phyloP scores from a whole-genome alignment of 2,329 filamentous ascomycete species.

The Akanthomyces lecanii region DNA sequence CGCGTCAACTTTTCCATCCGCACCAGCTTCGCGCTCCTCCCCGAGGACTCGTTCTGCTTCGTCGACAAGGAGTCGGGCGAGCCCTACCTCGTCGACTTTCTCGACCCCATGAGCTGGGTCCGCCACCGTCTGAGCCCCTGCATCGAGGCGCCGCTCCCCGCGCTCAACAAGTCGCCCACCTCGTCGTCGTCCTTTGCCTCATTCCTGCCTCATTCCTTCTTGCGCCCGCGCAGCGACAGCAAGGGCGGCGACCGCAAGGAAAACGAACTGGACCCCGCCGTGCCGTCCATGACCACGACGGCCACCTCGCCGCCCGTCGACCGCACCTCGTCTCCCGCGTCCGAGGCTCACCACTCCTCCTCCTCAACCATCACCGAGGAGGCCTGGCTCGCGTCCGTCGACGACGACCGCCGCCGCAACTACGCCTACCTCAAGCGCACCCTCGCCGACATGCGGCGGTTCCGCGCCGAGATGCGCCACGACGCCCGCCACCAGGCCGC shows the following conservation, averaged over 20 bases:
- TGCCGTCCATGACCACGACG: slow-evolving; percentile 24
- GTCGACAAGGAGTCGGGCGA: slow-evolving; percentile 77
- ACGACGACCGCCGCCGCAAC: slow-evolving; percentile 31
- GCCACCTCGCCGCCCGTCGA: slow-evolving; percentile 20
- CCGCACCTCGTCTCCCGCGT: slow-evolving; percentile 9
- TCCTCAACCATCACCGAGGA: slow-evolving; percentile 7
- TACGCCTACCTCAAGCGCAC: slow-evolving; percentile 69
- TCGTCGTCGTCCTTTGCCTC: slow-evolving; percentile 46
- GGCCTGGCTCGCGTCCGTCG: slow-evolving; percentile 22
- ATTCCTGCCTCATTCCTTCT: slow-evolving; percentile 39
- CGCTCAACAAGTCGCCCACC: slow-evolving; percentile 37
- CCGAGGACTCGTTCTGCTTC: slow-evolving; percentile 83
- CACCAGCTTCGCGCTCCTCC: slow-evolving; percentile 79
- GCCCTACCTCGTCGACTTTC: slow-evolving; percentile 80
- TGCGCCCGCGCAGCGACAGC: slow-evolving; percentile 43
- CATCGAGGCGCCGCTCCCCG: slow-evolving; percentile 61
- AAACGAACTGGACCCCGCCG: slow-evolving; percentile 25
- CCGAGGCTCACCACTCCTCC: neutral
- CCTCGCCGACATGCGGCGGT: slow-evolving; percentile 64
- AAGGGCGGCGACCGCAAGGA: slow-evolving; percentile 43
- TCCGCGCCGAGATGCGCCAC: slow-evolving; percentile 71
- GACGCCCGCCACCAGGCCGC: slow-evolving; percentile 50
- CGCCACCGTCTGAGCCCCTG: slow-evolving; percentile 75
- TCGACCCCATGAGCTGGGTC: slow-evolving; percentile 73
- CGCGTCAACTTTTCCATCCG: slow-evolving; percentile 91